Conservation (phyloP, 768 basidiomycete genomes). For the Rhodotorula diobovata region DNA sequence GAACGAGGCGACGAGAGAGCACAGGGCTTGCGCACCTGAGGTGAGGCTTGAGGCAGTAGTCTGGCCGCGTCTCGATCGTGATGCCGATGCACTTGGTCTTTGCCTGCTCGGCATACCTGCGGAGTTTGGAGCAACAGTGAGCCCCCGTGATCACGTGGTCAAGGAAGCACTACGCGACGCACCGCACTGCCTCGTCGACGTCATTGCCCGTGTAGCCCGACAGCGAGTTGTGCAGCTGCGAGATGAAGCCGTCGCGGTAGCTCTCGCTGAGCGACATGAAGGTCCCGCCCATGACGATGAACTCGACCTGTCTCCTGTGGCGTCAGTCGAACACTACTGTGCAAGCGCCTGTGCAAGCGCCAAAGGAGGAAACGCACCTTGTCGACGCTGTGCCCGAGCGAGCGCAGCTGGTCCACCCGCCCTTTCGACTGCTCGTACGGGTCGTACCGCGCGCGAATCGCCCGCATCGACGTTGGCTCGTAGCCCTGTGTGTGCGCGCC, state of each 20-base stretch:
- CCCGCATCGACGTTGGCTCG: slow-evolving; percentile 97
- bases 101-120: slow-evolving; percentile 90
- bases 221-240: slow-evolving; percentile 92
- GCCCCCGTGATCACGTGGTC: not conserved
- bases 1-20: too few relatives aligned
- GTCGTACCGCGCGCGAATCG: slow-evolving; percentile 91
- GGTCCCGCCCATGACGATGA: slow-evolving; percentile 69
- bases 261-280: slow-evolving; percentile 99
- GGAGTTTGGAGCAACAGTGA: not conserved
- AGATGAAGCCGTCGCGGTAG: slow-evolving; percentile 86
- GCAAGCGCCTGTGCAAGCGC: not conserved
- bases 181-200: slow-evolving; percentile 93
- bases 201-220: slow-evolving; percentile 87
- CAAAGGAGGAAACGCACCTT: slow-evolving; percentile 59
- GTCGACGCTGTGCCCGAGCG: slow-evolving; percentile 93
- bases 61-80: slow-evolving; percentile 96
- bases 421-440: slow-evolving; percentile 96
- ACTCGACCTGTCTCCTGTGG: slow-evolving; percentile 15
- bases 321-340: slow-evolving; percentile 46
- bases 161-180: slow-evolving; percentile 1
- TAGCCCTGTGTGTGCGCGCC: too few relatives aligned
- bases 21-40: slow-evolving; percentile 59
- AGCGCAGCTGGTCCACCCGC: slow-evolving; percentile 89
- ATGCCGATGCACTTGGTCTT: slow-evolving; percentile 99
- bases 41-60: slow-evolving; percentile 96